Percentiles rank a stretch among this genome's conserved stretches.
These are phyloP conservation scores for Pyricularia pennisetigena DNA, from an alignment of 2,329 filamentous ascomycete genomes.

Conservation along the genomic window DNA sequence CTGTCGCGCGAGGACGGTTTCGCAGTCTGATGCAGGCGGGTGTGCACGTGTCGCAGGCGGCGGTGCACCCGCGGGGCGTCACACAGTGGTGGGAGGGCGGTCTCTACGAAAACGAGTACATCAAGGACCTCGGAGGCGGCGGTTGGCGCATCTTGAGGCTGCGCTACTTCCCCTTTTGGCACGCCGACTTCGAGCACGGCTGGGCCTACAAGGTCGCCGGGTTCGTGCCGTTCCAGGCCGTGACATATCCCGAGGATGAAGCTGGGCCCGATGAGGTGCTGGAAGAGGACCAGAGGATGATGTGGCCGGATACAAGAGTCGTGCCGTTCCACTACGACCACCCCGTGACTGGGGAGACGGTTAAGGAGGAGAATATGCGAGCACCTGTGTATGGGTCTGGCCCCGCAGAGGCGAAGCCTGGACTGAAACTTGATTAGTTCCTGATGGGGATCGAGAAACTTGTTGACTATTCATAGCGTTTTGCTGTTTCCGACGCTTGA, in stretches of 20 bases:
- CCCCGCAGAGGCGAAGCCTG: slow-evolving; percentile 25
- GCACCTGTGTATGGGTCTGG: slow-evolving; percentile 34
- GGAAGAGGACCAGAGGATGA: slow-evolving; percentile 33
- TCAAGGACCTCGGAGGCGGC: slow-evolving; percentile 33
- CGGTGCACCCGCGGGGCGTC: slow-evolving; percentile 38
- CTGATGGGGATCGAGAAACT: not conserved
- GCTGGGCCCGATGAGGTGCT: slow-evolving; percentile 41
- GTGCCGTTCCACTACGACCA: slow-evolving; percentile 43
- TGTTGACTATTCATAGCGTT: not conserved
- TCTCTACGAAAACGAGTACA: slow-evolving; percentile 49
- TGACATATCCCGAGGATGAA: slow-evolving; percentile 37
- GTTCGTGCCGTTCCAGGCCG: slow-evolving; percentile 39
- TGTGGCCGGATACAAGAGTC: slow-evolving; percentile 46
- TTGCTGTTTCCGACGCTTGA: not conserved
- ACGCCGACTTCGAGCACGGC: slow-evolving; percentile 40
- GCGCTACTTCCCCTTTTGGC: slow-evolving; percentile 49
- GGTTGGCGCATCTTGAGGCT: slow-evolving; percentile 44
- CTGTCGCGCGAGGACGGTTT: slow-evolving; percentile 34
- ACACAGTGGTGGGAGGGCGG: slow-evolving; percentile 50
- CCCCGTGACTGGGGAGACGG: slow-evolving; percentile 35
- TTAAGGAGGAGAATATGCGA: slow-evolving; percentile 34
- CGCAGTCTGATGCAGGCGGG: slow-evolving; percentile 45
- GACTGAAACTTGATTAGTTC: slow-evolving; percentile 25
- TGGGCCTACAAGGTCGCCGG: slow-evolving; percentile 43
- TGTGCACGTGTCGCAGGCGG: slow-evolving; percentile 39